phyloP scores from a whole-genome alignment of 2,329 filamentous ascomycete genomes.

The Pseudocercospora fijiensis region DNA sequence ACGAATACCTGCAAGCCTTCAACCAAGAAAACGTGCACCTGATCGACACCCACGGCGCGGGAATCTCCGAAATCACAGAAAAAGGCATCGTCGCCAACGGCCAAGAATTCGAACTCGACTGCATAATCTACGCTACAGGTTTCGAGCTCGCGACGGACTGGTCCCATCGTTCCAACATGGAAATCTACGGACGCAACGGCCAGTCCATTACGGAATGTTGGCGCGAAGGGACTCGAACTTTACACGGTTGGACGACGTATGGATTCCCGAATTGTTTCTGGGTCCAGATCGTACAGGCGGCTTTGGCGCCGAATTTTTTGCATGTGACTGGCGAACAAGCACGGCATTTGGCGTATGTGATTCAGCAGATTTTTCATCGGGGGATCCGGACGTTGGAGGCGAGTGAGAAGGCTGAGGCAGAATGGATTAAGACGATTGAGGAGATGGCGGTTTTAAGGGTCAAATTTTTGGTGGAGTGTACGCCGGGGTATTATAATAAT shows the following conservation, averaged over 20 bases:
- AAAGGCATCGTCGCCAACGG: slow-evolving; percentile 50
- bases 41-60: slow-evolving; percentile 58
- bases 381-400: slow-evolving; percentile 44
- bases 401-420: slow-evolving; percentile 48
- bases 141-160: slow-evolving; percentile 40
- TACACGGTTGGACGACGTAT: slow-evolving; percentile 53
- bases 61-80: slow-evolving; percentile 50
- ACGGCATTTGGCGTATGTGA: slow-evolving; percentile 49
- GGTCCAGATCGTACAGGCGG: slow-evolving; percentile 45
- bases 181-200: slow-evolving; percentile 45
- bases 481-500: slow-evolving; percentile 54
- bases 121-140: slow-evolving; percentile 50
- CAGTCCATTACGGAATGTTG: slow-evolving; percentile 48
- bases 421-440: slow-evolving; percentile 48
- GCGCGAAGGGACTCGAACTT: slow-evolving; percentile 48
- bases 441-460: slow-evolving; percentile 43
- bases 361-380: slow-evolving; percentile 39
- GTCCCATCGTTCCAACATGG: slow-evolving; percentile 30
- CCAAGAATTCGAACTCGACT: slow-evolving; percentile 50
- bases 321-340: slow-evolving; percentile 41
- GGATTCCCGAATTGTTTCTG: slow-evolving; percentile 59
- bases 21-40: slow-evolving; percentile 59
- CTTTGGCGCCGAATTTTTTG: slow-evolving; percentile 43
- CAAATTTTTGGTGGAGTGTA: slow-evolving; percentile 48
- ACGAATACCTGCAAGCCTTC: slow-evolving; percentile 57